Conservation (phyloP, 345 rosid genomes). For the Eucalyptus melliodora region DNA sequence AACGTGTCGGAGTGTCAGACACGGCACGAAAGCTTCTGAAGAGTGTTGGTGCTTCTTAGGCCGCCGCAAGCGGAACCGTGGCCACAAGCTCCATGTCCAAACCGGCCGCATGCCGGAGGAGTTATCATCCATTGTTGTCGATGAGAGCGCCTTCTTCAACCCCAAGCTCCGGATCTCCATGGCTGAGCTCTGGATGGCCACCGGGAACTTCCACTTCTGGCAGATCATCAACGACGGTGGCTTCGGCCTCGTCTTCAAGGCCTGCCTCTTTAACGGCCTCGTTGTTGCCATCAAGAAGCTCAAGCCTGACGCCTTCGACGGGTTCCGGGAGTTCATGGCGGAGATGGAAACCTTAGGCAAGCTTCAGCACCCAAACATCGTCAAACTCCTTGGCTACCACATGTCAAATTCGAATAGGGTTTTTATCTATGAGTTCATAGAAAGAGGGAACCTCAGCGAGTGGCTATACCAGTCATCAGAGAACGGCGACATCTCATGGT, state of each 20-base stretch:
- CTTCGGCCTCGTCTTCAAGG: slow-evolving; percentile 71
- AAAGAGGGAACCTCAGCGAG: slow-evolving; percentile 52
- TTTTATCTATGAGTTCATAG: slow-evolving; percentile 59
- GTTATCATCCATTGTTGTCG: not conserved
- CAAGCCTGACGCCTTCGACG: slow-evolving; percentile 69
- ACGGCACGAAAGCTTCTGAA: too few relatives aligned
- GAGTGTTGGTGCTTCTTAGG: too few relatives aligned
- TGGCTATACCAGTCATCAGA: slow-evolving; percentile 26
- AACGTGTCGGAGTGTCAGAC: too few relatives aligned
- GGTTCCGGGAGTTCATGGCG: slow-evolving; percentile 67
- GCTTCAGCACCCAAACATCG: slow-evolving; percentile 56
- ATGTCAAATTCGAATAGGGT: slow-evolving; percentile 44
- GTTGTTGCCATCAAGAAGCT: slow-evolving; percentile 87
- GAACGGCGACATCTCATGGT: not conserved
- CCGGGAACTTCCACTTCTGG: slow-evolving; percentile 45
- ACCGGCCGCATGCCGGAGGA: not conserved
- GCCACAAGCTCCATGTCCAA: not conserved
- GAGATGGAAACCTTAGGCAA: slow-evolving; percentile 76
- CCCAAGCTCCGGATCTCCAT: slow-evolving; percentile 51
- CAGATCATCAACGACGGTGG: slow-evolving; percentile 78
- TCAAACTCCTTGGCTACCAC: slow-evolving; percentile 63
- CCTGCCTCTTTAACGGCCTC: too few relatives aligned
- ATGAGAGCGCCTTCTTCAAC: slow-evolving; percentile 44
- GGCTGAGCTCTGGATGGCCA: slow-evolving; percentile 44
- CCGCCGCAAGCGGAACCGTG: not conserved